A percentile compares a stretch with the other conserved stretches of the same genome.
Evolutionary conservation across 75 land plant genomes (phyloP).

Genomic region (Sequoiadendron giganteum): DNA sequence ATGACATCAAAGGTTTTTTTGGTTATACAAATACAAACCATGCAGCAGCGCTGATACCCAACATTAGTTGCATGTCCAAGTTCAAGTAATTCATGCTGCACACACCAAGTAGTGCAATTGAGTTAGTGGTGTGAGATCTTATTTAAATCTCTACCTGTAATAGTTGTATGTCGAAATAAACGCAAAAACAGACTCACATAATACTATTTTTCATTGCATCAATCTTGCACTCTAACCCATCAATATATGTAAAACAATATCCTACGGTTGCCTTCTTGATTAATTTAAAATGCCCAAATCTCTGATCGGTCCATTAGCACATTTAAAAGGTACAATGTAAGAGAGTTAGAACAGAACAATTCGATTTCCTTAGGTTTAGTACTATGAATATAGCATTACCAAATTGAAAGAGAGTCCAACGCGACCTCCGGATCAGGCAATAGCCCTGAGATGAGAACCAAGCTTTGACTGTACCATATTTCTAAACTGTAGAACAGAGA

Average conservation of each 20-base stretch:
- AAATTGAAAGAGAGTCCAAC: neutral
- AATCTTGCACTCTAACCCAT: too few relatives aligned
- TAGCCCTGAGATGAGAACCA: neutral
- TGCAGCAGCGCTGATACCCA: slow-evolving; percentile 36
- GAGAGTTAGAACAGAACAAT: too few relatives aligned
- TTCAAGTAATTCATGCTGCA: slow-evolving; percentile 46
- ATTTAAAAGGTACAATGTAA: too few relatives aligned
- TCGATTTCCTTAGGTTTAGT: too few relatives aligned
- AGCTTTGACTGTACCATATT: neutral
- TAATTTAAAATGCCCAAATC: neutral
- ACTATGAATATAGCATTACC: neutral
- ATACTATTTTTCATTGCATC: too few relatives aligned
- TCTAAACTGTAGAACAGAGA: neutral
- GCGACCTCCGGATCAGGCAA: neutral
- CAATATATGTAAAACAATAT: too few relatives aligned
- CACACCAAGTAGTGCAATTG: neutral
- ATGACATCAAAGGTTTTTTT: neutral
- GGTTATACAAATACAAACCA: slow-evolving; percentile 23
- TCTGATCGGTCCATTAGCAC: too few relatives aligned
- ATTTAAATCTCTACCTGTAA: neutral
- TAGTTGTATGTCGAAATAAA: neutral
- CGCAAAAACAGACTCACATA: too few relatives aligned
- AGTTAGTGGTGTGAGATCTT: neutral
- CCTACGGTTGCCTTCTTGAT: neutral
- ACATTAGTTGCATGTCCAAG: slow-evolving; percentile 38